A percentile compares a stretch with the other conserved stretches of the same genome.
These are phyloP conservation scores for Aurantiochytrium sp. DNA, from an alignment of 108 stramenopile genomes.

Conservation along the genomic window DNA sequence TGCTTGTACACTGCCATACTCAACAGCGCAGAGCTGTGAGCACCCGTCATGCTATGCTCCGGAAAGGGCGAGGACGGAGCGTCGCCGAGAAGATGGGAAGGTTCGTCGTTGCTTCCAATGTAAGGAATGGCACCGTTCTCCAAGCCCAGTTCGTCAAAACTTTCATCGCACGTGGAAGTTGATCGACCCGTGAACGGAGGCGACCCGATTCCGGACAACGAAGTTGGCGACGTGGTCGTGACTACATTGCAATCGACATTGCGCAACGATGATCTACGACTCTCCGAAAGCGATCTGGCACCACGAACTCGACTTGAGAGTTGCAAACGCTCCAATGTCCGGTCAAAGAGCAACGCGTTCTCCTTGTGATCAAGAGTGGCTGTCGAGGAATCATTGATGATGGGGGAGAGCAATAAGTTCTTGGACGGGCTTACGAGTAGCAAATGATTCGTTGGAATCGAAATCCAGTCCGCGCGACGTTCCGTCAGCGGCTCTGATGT, in stretches of 20 bases:
- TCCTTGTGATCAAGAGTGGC: background rate
- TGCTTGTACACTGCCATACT: background rate
- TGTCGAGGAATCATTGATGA: background rate
- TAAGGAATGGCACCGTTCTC: background rate
- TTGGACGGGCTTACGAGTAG: background rate
- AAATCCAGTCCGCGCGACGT: slow-evolving; percentile 19
- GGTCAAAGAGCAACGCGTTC: background rate
- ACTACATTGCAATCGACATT: background rate
- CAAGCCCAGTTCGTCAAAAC: too few relatives aligned
- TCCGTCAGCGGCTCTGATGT: slow-evolving; percentile 26
- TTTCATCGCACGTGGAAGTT: too few relatives aligned
- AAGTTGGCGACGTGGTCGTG: background rate
- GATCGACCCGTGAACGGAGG: too few relatives aligned
- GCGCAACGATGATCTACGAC: background rate
- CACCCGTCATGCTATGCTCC: background rate
- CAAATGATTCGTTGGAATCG: slow-evolving; percentile 16
- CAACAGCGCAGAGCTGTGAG: background rate
- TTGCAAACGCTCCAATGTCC: background rate
- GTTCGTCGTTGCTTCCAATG: background rate
- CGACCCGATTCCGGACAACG: too few relatives aligned
- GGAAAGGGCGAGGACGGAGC: background rate
- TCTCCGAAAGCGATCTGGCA: too few relatives aligned
- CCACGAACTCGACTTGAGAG: background rate
- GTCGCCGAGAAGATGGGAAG: too few relatives aligned
- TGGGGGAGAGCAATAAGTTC: slow-evolving; percentile 12